Evolutionary conservation across 371 early-diverging fungal species (phyloP), one percentile per base, ranked within the genome.

Genomic region (Mortierella sp.): DNA sequence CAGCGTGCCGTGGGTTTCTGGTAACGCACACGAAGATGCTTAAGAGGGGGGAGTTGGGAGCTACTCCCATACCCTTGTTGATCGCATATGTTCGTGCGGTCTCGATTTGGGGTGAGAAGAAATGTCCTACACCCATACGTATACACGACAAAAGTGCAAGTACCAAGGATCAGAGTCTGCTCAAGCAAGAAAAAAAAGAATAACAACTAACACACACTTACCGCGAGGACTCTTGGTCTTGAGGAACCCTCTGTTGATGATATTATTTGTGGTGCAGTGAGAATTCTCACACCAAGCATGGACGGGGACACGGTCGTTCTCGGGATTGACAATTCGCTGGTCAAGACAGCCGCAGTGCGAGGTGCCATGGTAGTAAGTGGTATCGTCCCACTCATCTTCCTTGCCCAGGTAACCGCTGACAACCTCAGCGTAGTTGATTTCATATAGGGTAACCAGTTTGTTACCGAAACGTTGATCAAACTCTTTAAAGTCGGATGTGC

Each of bases 301-400:
- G 24, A 24, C 68, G 3, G 34, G 68, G 42, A 65, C 11, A 2
- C 68, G 10, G 2, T 65, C 10, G 38, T 65, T 65, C 38, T 38
- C 68, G 42, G 42, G 68, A 24, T 65, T 65, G 24, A 38, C 10
- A 24, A 65, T 65, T 6, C 42, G 42, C 6, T 8, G 38, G 68
- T 10, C 68, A 10, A 65, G 68, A 21, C 68, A 65, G 34, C 68
- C 68, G 19, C 68, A 65, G 68, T 65, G 68, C 24, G 68, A 38
- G 38, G 68, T 65, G 34, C 68, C 68, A 3, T 65, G 42, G 38
- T 65, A 65, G 38, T 65, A 65, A 10, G 7, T 38, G 0, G 68
- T 65, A 10, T 65, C 24, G 42, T 65, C 38, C 68, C 68, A 65
- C 42, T 65, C 68, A 24, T 9, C 38, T 3, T 19, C 38, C 3